Evolutionary conservation across 2,329 filamentous ascomycete species (phyloP), one percentile per base, ranked within the genome.

Genomic region (Neobulgaria alba): DNA sequence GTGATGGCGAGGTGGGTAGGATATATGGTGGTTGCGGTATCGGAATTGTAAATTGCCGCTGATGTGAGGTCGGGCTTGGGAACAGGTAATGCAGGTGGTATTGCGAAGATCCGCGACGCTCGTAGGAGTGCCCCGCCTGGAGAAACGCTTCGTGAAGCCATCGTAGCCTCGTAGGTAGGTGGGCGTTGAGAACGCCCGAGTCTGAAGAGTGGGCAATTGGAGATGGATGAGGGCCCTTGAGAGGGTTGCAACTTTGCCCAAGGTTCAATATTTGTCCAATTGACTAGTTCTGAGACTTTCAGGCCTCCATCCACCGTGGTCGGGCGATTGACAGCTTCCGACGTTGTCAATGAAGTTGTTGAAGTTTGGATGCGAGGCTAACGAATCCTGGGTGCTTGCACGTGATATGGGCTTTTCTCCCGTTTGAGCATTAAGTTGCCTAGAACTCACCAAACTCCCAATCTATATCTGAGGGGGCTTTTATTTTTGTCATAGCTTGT

Each of bases 1-100:
- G 82, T 80, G 58, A 96, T 83, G 47, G 88, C 77, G 59, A 92
- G 85, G 60, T 84, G 75, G 38, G 79, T 87, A n/a, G 90, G 90
- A 63, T 82, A 84, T 20, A 77, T 74, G 45, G 76, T 71, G 10
- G 90, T 96, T 32, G 83, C 79, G 16, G 77, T 80, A 39, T 79
- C 69, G 12, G 84, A 88, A 47, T 67, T 63, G 47, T 66, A 69
- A 40, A 64, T 65, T 31, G 62, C 63, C 53, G 56, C 65, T 33
- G 65, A 68, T 45, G 65, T 69, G 48, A 67, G 69, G 49, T 69
- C 68, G 51, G 60, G 64, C 10, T 65, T 61, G 9, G 85, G 78
- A 31, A 72, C 66, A 14, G 82, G 77, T 38, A 95, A 72, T 16
- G 86, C 77, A 43, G 77, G 73, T 10, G 90, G 89, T 41, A 96